Base-by-base conservation (phyloP, 768 basidiomycete genomes). In the Dacryopinax spathularia region DNA sequence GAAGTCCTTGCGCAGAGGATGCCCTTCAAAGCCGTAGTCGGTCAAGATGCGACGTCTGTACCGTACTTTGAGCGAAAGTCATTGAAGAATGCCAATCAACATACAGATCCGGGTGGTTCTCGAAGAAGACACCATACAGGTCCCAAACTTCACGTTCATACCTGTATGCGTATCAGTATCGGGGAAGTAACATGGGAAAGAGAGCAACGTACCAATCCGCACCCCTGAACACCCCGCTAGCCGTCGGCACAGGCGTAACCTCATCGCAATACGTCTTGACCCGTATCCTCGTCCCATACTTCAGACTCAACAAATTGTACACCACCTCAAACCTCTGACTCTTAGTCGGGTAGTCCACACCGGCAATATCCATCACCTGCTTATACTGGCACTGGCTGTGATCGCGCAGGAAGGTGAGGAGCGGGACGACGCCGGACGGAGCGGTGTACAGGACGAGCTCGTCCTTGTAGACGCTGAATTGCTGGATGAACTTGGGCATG, bases 141-240 rank as follows among this genome's bases (percentile, higher is more conserved):
- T 99, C 96, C 94, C 95, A 99, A 31, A 89, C 86, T 75, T 99
- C 96, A 65, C 96, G 82, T 76, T 99, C 96, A 73, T 96, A 97
- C 88, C 88, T 90, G 64, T 27, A 36, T 39, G 36, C 33, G 20
- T 18, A 35, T 59, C 33, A 67, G 61, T 59, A 66, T 43, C 33
- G 56, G 59, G 27, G 29, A 27, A 9, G 37, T 43, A 43, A 27
- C 20, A 25, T 7, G 33, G 20, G 25, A 59, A 37, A 15, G 25
- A 44, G 16, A n/a, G 27, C 31, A 25, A 74, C 81, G 48, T 71
- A 89, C 96, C 96, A 99, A 71, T 99, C 91, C 5, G 96, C 95
- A 65, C 95, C 92, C 60, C 84, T 81, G 79, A 88, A 99, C 27
- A 97, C 65, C 13, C 83, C 81, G 2, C 83, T 79, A 29, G 81